Evolutionary conservation across 2,329 filamentous ascomycete species (phyloP).

Genomic region (Nemania sp.): DNA sequence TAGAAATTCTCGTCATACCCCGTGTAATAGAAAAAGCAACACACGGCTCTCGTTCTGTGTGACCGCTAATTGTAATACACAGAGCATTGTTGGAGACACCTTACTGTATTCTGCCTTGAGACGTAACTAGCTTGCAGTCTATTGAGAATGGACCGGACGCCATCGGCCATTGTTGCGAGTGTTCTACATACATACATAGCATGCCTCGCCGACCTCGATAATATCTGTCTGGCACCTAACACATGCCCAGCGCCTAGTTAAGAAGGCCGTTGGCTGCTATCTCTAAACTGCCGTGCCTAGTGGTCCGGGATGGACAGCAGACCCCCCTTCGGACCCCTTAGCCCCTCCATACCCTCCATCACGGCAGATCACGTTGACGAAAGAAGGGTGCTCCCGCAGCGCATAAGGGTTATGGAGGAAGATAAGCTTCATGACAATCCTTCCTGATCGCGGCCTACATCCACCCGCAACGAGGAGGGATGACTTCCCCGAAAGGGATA

Average conservation of each 20-base stretch:
- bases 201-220: constrained; percentile 33
- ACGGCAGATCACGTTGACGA: constrained; percentile 45
- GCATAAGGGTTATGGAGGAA: constrained; percentile 34
- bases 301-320: constrained; percentile 35
- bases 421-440: constrained; percentile 36
- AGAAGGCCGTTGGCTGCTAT: constrained; percentile 44
- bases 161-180: constrained; percentile 11
- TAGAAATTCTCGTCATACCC: not conserved
- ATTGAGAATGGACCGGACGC: constrained; percentile 32
- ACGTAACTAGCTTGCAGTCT: constrained; percentile 25
- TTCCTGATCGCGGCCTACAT: constrained; percentile 31
- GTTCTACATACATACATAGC: constrained; percentile 1
- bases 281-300: constrained; percentile 33
- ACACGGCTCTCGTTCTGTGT: not conserved
- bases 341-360: constrained; percentile 39
- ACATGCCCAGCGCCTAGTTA: constrained; percentile 43
- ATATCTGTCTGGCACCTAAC: constrained; percentile 26
- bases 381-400: constrained; percentile 44
- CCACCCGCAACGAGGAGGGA: constrained; percentile 34
- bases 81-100: constrained; percentile 22
- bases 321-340: constrained; percentile 32
- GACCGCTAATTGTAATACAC: constrained; percentile 26
- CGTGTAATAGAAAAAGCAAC: constrained; percentile 14
- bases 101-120: constrained; percentile 8
- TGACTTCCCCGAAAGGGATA: constrained; percentile 31